A percentile compares a stretch with the other conserved stretches of the same genome.
These are phyloP conservation scores for Ascoidea tarda DNA, from an alignment of 805 yeast genomes.

Conservation along the genomic window DNA sequence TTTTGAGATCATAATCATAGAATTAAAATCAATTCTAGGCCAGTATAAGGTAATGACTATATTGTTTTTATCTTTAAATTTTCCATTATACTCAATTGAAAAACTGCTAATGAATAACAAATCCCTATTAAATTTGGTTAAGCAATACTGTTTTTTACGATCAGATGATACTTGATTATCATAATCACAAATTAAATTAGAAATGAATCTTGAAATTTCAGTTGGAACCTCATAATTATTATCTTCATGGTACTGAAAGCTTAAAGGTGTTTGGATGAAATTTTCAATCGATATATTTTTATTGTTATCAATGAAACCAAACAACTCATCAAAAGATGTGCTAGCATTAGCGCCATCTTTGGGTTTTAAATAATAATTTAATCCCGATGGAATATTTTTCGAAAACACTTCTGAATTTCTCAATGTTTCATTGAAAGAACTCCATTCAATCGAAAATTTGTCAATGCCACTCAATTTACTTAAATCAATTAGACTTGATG, in stretches of 20 bases:
- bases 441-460: constrained; percentile 9
- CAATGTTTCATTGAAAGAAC: background rate
- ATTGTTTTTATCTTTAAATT: constrained; percentile 1
- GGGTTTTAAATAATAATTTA: constrained; percentile 5
- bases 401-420: constrained; percentile 5
- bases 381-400: constrained; percentile 8
- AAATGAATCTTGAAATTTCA: background rate
- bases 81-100: constrained; percentile 5
- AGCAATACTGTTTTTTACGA: constrained; percentile 1
- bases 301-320: constrained; percentile 1
- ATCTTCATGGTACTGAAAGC: constrained; percentile 1
- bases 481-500: background rate
- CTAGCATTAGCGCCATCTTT: background rate
- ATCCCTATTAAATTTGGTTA: constrained; percentile 1
- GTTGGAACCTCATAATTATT: background rate
- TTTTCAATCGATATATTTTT: background rate
- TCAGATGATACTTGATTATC: background rate
- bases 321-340: background rate
- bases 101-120: constrained; percentile 3
- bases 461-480: background rate
- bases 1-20: background rate
- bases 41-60: constrained; percentile 5
- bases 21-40: constrained; percentile 1
- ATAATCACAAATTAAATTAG: background rate
- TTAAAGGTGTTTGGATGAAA: constrained; percentile 4